Conservation (phyloP, 139 green algal genomes). For the Gonium pectorale region DNA sequence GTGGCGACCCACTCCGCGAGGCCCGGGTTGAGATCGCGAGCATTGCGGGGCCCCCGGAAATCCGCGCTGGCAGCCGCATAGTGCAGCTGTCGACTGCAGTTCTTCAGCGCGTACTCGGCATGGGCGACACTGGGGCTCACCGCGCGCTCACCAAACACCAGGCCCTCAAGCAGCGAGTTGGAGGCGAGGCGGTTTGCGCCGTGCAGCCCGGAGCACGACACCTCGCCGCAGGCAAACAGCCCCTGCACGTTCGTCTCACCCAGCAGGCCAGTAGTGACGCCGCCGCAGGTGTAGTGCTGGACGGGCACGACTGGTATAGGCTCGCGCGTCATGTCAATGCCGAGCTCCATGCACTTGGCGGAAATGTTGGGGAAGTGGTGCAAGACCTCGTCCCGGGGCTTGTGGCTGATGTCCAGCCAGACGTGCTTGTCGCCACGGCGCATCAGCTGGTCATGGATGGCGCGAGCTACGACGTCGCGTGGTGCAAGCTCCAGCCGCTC, state of each 20-base stretch:
- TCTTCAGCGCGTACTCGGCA: slow-evolving; percentile 67
- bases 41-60: slow-evolving; percentile 49
- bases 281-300: slow-evolving; percentile 98
- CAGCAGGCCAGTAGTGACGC: slow-evolving; percentile 89
- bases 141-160: slow-evolving; percentile 95
- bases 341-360: slow-evolving; percentile 72
- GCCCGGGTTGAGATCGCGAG: slow-evolving; percentile 1
- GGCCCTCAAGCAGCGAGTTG: slow-evolving; percentile 97
- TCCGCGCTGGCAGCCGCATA: slow-evolving; percentile 59
- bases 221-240: slow-evolving; percentile 95
- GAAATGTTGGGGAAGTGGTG: slow-evolving; percentile 97
- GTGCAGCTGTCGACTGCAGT: slow-evolving; percentile 63
- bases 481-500: slow-evolving; percentile 93
- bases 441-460: slow-evolving; percentile 92
- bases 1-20: slow-evolving; percentile 45
- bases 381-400: slow-evolving; percentile 76
- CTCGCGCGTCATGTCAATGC: slow-evolving; percentile 94
- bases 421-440: slow-evolving; percentile 80
- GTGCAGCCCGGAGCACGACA: slow-evolving; percentile 94
- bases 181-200: slow-evolving; percentile 96
- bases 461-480: slow-evolving; percentile 93
- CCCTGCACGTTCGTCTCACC: slow-evolving; percentile 91
- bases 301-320: slow-evolving; percentile 96
- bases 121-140: slow-evolving; percentile 83
- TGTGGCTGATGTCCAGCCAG: slow-evolving; percentile 94